Evolutionary conservation across 2,329 filamentous ascomycete species (phyloP).

Genomic region (Colletotrichum sp.): DNA sequence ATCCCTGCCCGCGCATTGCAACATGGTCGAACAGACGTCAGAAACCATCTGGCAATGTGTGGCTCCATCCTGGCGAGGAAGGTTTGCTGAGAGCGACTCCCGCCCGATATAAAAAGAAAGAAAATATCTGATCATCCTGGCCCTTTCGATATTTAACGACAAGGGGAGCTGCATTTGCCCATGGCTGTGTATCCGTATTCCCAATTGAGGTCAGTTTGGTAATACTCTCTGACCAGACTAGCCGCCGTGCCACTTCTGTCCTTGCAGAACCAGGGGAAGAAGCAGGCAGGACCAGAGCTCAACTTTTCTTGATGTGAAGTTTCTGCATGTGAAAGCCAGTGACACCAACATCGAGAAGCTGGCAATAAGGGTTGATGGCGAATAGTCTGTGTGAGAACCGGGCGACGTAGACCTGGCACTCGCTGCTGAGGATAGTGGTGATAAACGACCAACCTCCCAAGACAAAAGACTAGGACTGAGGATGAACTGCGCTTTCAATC

Average conservation of each 20-base stretch:
- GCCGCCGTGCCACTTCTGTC: not conserved
- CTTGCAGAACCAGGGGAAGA: not conserved
- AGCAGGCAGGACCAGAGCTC: not conserved
- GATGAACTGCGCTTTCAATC: not conserved
- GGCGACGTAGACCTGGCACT: not conserved
- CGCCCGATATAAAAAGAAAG: not conserved
- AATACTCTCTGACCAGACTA: not conserved
- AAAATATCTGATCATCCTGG: not conserved
- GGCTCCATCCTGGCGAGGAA: not conserved
- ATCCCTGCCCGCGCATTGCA: slow-evolving; percentile 15
- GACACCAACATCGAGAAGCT: not conserved
- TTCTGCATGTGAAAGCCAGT: not conserved
- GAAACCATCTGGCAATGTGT: not conserved
- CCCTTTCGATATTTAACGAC: not conserved
- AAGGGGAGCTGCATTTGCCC: not conserved
- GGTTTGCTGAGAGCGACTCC: not conserved
- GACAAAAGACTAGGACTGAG: not conserved
- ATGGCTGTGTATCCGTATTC: not conserved
- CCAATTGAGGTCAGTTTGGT: not conserved
- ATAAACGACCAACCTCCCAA: not conserved
- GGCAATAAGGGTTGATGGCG: not conserved
- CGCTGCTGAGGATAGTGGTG: not conserved
- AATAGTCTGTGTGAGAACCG: not conserved
- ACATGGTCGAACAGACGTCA: not conserved
- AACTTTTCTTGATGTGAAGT: not conserved